phyloP scores from a whole-genome alignment of 2,329 filamentous ascomycete genomes.

The Colletotrichum costaricense region DNA sequence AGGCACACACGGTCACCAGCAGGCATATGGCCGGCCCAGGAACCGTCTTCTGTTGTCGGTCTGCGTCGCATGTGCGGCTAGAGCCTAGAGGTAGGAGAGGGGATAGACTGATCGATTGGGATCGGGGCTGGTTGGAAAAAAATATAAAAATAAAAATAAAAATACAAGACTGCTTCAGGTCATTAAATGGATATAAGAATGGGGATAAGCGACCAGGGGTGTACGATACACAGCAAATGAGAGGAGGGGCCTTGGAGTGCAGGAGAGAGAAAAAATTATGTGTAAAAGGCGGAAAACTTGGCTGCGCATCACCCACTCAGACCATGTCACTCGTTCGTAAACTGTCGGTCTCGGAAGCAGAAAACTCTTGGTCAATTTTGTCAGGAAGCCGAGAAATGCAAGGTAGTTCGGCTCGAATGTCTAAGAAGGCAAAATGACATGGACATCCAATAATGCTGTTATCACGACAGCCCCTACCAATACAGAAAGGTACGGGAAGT shows the following conservation, averaged over 20 bases:
- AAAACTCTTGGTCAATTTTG: neutral
- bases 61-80: neutral
- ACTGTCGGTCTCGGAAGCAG: neutral
- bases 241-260: neutral
- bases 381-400: neutral
- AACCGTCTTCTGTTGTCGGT: conserved; percentile 4
- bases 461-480: neutral
- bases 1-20: neutral
- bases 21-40: neutral
- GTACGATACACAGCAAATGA: neutral
- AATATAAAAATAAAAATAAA: neutral
- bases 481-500: neutral
- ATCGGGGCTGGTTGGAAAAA: neutral
- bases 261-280: neutral
- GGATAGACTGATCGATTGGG: neutral
- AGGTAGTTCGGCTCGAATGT: neutral
- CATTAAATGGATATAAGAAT: neutral
- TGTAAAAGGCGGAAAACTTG: neutral
- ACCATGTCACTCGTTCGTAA: neutral
- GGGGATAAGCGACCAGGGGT: neutral
- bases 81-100: conserved; percentile 1
- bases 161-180: neutral
- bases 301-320: neutral
- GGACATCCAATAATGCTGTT: neutral
- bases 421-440: neutral